Evolutionary conservation across 345 rosid genomes (phyloP).

Genomic region (Tarenaya hassleriana): DNA sequence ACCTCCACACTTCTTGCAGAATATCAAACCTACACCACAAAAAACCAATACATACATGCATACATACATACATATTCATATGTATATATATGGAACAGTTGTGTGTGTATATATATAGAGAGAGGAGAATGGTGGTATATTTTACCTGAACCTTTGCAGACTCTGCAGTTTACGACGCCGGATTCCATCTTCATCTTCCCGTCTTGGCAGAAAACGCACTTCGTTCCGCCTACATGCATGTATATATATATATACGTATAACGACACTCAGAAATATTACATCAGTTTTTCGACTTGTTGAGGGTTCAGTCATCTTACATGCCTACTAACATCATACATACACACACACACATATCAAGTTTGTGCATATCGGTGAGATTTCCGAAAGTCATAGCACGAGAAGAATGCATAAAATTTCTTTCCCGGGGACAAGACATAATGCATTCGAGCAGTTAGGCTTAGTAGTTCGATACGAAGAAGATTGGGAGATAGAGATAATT

Average conservation of each 20-base stretch:
- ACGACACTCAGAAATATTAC: not conserved
- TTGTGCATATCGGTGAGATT: too few relatives aligned
- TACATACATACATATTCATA: not conserved
- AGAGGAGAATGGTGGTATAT: constrained; percentile 5
- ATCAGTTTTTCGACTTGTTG: too few relatives aligned
- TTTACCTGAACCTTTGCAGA: constrained; percentile 93
- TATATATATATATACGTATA: not conserved
- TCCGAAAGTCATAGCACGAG: too few relatives aligned
- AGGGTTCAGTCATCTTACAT: not conserved
- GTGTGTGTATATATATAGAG: too few relatives aligned
- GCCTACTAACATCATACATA: too few relatives aligned
- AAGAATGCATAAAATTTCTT: too few relatives aligned
- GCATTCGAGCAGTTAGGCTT: too few relatives aligned
- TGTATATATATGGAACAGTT: too few relatives aligned
- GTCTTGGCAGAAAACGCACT: constrained; percentile 69
- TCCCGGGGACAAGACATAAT: too few relatives aligned
- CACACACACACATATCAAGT: too few relatives aligned
- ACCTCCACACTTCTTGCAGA: constrained; percentile 26
- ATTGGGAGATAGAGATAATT: too few relatives aligned
- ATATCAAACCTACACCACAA: constrained; percentile 16
- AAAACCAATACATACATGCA: not conserved
- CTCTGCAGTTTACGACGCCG: constrained; percentile 63
- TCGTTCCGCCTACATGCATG: constrained; percentile 63
- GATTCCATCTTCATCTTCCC: constrained; percentile 90
- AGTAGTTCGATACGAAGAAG: too few relatives aligned